phyloP scores from a whole-genome alignment of 805 yeast genomes.

The Vanderwaltozyma polyspora region DNA sequence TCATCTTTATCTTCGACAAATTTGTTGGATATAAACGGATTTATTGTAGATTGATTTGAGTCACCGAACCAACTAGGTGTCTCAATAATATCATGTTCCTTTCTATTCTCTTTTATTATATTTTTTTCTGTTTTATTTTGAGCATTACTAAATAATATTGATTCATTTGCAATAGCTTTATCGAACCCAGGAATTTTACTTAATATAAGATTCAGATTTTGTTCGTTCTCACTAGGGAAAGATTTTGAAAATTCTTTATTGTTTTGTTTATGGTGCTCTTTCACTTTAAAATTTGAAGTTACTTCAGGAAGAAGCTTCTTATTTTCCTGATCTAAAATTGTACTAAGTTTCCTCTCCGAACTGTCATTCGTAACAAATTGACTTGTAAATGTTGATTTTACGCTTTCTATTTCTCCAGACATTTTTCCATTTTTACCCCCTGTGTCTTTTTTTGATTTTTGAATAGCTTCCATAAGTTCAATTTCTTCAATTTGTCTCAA shows the following conservation, averaged over 20 bases:
- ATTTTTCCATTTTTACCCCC: neutral
- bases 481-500: constrained; percentile 23
- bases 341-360: neutral
- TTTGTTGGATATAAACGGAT: neutral
- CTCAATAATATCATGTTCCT: neutral
- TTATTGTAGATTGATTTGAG: neutral
- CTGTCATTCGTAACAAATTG: too few species aligned
- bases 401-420: neutral
- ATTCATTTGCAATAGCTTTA: constrained; percentile 3
- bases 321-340: neutral
- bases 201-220: constrained; percentile 14
- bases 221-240: constrained; percentile 11
- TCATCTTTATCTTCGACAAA: neutral
- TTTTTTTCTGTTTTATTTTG: constrained; percentile 3
- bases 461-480: constrained; percentile 32
- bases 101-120: neutral
- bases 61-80: neutral
- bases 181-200: constrained; percentile 14
- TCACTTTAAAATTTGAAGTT: neutral
- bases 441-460: constrained; percentile 7
- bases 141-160: constrained; percentile 13
- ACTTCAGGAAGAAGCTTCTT: too few species aligned
- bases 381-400: neutral
- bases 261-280: neutral
- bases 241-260: neutral